Base-by-base conservation (phyloP, 345 rosid species). In the Conringia planisiliqua region DNA sequence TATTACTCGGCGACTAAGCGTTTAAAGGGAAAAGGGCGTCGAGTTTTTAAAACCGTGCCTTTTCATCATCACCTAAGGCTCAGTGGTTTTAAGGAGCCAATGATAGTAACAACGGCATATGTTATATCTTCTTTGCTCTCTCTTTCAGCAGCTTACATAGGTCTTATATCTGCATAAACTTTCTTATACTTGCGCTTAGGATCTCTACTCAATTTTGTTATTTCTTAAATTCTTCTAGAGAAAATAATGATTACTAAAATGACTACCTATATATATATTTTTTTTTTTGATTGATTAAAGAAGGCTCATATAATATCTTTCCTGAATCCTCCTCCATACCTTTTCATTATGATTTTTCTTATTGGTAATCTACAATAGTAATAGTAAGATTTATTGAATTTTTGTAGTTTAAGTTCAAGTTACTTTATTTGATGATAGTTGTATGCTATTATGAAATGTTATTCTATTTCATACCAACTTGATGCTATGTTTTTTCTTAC, bases 51-150 rank as follows among this genome's bases (percentile, higher is more conserved):
- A 22, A 79, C 74, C 0, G 46, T 74, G 10, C 82, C 82, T 10
- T 79, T 79, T 62, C 82, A 79, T 68, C n/a, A 79, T 68, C 79
- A 74, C 51, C 62, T 79, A 6, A 62, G 74, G 47, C 74, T 79
- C 0, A 68, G 57, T 62, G 82, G 79, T 39, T 36, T 68, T 1
- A 79, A 68, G 32, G 82, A 73, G 26, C 79, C 79, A 29, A 5
- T 24, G 75, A 69, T 74, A 26, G 79, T 79, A 54, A 64, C 78
- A 39, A 55, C 68, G 78, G 75, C 79, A 0, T 79, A 79, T 69
- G 72, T 68, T 35, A 2, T 79, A 30, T 74, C 82, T 0, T 79
- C 75, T 68, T 18, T 79, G 10, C 82, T 79, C 35, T 73, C 75
- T 68, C 61, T 79, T 54, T 68, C 62, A 62, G 82, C 79, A 44